Conservation (phyloP, 495 filamentous ascomycete genomes). For the Delitschia confertaspora region DNA sequence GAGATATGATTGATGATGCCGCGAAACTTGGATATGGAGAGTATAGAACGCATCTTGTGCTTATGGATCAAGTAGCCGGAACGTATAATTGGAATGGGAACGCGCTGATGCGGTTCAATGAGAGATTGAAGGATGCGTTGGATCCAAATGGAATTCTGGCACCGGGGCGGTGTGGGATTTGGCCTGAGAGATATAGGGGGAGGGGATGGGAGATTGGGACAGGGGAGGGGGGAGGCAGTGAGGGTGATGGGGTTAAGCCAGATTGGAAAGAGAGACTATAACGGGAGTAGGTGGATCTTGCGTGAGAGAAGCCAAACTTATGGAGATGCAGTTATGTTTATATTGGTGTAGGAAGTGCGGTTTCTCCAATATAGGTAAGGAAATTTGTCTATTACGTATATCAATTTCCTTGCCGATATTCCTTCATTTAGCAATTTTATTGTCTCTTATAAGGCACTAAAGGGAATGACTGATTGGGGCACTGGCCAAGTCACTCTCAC, state of each 20-base stretch:
- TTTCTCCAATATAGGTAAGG: no score
- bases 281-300: no score
- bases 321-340: no score
- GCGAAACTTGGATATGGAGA: conserved; percentile 19
- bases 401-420: no score
- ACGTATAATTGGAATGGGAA: conserved; percentile 16
- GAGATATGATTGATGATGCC: conserved; percentile 23
- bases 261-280: no score
- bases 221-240: neutral
- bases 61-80: conserved; percentile 20
- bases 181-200: conserved; percentile 6
- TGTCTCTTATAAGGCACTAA: no score
- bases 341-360: no score
- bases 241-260: conserved; percentile 1
- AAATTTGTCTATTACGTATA: no score
- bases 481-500: no score
- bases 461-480: no score
- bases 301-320: no score
- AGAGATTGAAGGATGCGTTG: conserved; percentile 12
- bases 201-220: neutral
- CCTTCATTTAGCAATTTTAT: no score
- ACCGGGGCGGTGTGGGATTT: conserved; percentile 14
- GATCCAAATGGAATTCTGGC: conserved; percentile 18
- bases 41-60: conserved; percentile 20
- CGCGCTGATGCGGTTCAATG: conserved; percentile 14